Percentiles rank a stretch among this genome's conserved stretches.
These are phyloP conservation scores for Thraustochytrium sp. DNA, from an alignment of 352 stramenopile species.

Conservation along the genomic window DNA sequence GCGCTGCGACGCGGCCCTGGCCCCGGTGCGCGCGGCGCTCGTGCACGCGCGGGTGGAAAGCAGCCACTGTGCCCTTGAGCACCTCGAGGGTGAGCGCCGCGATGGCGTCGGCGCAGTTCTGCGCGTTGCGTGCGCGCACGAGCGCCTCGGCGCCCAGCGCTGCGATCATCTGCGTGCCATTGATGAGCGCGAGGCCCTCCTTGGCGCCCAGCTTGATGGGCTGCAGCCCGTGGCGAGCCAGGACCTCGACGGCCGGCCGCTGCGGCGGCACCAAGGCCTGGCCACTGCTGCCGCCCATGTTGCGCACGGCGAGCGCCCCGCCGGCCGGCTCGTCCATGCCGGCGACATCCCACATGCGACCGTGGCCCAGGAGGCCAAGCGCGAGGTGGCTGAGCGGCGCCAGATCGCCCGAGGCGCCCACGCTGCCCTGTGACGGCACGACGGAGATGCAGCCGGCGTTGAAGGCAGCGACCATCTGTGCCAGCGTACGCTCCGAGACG, in stretches of 20 bases:
- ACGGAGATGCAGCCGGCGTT: conserved; percentile 75
- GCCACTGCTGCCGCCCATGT: no score
- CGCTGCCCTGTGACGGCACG: conserved; percentile 70
- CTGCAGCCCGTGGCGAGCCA: conserved; percentile 64
- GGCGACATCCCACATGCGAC: conserved; percentile 67
- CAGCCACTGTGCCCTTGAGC: conserved; percentile 74
- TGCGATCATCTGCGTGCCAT: conserved; percentile 79
- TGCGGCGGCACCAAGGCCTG: conserved; percentile 53
- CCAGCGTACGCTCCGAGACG: conserved; percentile 66
- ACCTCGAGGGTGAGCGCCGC: conserved; percentile 72
- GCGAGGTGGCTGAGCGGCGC: conserved; percentile 74
- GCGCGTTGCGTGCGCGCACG: conserved; percentile 67
- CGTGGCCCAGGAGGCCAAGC: conserved; percentile 77
- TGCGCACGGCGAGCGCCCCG: no score
- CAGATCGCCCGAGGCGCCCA: conserved; percentile 76
- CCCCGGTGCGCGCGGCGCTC: conserved; percentile 69
- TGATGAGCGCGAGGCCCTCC: conserved; percentile 81
- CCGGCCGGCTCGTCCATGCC: not conserved
- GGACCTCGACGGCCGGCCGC: conserved; percentile 59
- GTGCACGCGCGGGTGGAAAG: conserved; percentile 77
- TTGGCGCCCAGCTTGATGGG: conserved; percentile 73
- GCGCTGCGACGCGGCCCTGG: conserved; percentile 67
- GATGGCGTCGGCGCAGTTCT: conserved; percentile 67
- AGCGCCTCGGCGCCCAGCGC: conserved; percentile 70
- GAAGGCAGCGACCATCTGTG: conserved; percentile 71